Base-by-base conservation (phyloP, 345 rosid genomes). In the Lumnitzera littorea region DNA sequence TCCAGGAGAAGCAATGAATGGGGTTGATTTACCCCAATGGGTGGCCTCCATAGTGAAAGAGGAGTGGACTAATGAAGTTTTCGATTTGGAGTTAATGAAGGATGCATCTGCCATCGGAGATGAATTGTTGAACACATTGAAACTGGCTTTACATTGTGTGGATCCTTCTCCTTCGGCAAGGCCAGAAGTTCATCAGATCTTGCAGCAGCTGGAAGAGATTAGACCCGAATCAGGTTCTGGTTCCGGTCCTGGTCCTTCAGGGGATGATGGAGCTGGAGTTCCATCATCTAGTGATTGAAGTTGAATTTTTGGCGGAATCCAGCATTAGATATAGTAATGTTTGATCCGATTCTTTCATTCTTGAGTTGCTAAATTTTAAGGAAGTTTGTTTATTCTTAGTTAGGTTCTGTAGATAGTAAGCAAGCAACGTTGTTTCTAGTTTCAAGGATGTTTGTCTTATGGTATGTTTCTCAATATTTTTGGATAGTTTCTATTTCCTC, bases 41-140 rank as follows among this genome's bases (percentile, higher is more conserved):
- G 95, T 92, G 62, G 98, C 97, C 25, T 89, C 96, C 1, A 84
- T 80, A 49, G 98, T 92, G 50, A 87, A 92, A 66, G 97, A 92
- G 63, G 97, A 92, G 64, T 89, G 97, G 97, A 89, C 96, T 23
- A 87, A 84, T 58, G 98, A 92, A 64, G 99, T 90, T 2, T 94
- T 87, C 48, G 99, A 94, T 63, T 50, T 87, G 82, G 97, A 90
- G 74, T 73, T 90, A 11, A 76, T 84, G 90, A 77, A 77, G 75
- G 96, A 87, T 57, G 70, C 82, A 2, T 49, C 74, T 24, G 68
- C 64, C n/a, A 86, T 78, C 23, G 94, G 91, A 2, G 96, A 87
- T 56, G 95, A 87, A 73, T 72, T 92, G 62, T 74, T 92, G 48
- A 90, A 84, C 72, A 86, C 89, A 11, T 70, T 94, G 74, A 94